phyloP scores from a whole-genome alignment of 306 rosid species.

The Casuarina equisetifolia region DNA sequence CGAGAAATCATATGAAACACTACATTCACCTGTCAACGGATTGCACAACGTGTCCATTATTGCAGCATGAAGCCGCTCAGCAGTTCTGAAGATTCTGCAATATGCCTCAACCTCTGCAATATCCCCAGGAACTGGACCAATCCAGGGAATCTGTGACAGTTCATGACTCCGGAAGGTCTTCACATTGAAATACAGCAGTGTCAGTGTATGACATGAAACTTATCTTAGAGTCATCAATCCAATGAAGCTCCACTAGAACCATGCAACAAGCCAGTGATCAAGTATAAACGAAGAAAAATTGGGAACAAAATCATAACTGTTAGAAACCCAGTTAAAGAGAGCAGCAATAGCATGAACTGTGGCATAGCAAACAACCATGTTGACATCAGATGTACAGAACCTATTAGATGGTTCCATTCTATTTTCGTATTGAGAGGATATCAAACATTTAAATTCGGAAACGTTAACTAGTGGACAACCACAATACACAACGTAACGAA shows the following conservation, averaged over 20 bases:
- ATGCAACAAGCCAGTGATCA: not conserved
- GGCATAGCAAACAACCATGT: not conserved
- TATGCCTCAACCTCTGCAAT: constrained; percentile 96
- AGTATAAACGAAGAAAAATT: not conserved
- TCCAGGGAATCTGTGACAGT: constrained; percentile 49
- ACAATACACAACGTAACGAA: not conserved
- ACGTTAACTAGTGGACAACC: not conserved
- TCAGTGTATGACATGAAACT: constrained; percentile 24
- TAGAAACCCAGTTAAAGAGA: not conserved
- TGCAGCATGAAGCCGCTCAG: constrained; percentile 70
- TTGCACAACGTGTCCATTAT: constrained; percentile 82
- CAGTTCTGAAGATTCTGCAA: constrained; percentile 83
- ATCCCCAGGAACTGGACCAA: constrained; percentile 95
- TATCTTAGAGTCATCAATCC: constrained; percentile 3
- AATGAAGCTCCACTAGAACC: not conserved
- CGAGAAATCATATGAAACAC: constrained; percentile 65
- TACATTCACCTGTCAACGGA: constrained; percentile 74
- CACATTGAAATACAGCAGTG: constrained; percentile 31
- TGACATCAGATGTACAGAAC: not conserved
- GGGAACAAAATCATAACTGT: not conserved
- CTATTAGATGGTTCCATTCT: not conserved
- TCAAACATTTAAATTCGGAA: not conserved
- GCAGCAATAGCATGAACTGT: not conserved
- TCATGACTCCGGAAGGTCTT: constrained; percentile 45
- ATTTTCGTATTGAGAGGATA: too few relatives aligned